Base-by-base conservation (phyloP, 495 filamentous ascomycete species). In the Massariosphaeria phaeospora region DNA sequence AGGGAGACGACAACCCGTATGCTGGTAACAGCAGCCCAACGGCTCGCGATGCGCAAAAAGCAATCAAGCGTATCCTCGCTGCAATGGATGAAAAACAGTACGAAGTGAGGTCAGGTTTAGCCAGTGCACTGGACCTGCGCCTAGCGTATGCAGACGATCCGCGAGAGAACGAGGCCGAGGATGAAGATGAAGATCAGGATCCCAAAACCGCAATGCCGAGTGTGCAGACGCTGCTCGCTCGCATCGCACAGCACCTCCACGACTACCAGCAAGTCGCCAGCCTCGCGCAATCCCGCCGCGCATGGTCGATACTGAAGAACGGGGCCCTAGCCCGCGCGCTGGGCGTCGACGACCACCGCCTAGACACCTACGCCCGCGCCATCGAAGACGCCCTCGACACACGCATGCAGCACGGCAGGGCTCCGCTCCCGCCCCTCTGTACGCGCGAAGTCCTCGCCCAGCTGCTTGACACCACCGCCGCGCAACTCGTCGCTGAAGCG, bases 241-340 rank as follows among this genome's bases (percentile, higher is more conserved):
- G 3, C 3, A 50, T 36, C n/a, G 7, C 34, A 25, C n/a, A 23
- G 17, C 30, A 18, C 6, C 5, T 50, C 4, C 30, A 50, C 4
- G 13, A 15, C 17, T 48, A 43, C 0, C n/a, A 26, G 31, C 47
- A 53, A 20, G 30, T 62, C 3, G 5, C 12, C 5, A 25, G 36
- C n/a, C 33, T 62, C 0, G 33, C 25, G 11, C 17, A 51, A 31
- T 35, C 54, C 13, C 6, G 29, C 25, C 8, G 34, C 33, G 40
- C 55, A 15, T 62, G 59, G 54, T 27, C 31, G 0, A 23, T 48
- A 11, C 49, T 58, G 17, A 24, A 42, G 13, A 29, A 25, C 18
- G 59, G 59, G 0, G 18, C 49, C 29, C 26, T 62, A 6, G 48
- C 42, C 8, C 24, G 58, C 8, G 30, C 42, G 1, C 8, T 62